phyloP scores from a whole-genome alignment of 2,329 filamentous ascomycete species.

The Claviceps digitariae region DNA sequence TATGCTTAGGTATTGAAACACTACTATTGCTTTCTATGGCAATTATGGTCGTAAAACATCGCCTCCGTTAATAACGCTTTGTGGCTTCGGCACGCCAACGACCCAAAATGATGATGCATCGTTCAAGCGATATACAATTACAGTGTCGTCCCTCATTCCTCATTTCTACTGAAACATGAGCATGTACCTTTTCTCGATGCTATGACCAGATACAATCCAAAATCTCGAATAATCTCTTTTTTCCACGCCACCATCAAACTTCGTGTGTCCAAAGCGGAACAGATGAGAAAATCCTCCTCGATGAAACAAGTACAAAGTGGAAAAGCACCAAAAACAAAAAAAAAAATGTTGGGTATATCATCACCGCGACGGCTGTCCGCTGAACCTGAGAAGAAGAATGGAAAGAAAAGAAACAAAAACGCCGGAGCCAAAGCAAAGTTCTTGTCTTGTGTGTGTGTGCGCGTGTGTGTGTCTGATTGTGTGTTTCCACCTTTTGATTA shows the following conservation, averaged over 20 bases:
- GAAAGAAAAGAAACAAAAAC: conserved; percentile 11
- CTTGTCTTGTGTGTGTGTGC: conserved; percentile 10
- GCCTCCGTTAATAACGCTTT: not conserved
- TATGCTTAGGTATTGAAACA: conserved; percentile 4
- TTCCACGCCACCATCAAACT: conserved; percentile 8
- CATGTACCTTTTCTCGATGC: conserved; percentile 4
- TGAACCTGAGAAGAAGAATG: conserved; percentile 3
- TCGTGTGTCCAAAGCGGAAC: conserved; percentile 5
- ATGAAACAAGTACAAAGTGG: conserved; percentile 10
- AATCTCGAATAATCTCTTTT: conserved; percentile 5
- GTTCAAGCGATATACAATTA: conserved; percentile 8
- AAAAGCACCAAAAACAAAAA: not conserved
- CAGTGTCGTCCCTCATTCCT: conserved; percentile 3
- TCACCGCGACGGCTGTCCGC: conserved; percentile 8
- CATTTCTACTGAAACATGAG: conserved; percentile 4
- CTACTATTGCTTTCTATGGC: not conserved
- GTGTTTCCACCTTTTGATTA: conserved; percentile 19
- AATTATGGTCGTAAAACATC: conserved; percentile 4
- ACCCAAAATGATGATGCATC: conserved; percentile 3
- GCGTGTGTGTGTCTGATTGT: conserved; percentile 2
- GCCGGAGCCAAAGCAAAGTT: conserved; percentile 16
- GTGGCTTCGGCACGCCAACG: not conserved
- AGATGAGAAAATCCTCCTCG: not conserved
- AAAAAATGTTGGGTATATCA: conserved; percentile 17
- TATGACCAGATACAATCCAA: conserved; percentile 6